Base-by-base conservation (phyloP, 257 asterid species). In the Solanum neorickii region DNA sequence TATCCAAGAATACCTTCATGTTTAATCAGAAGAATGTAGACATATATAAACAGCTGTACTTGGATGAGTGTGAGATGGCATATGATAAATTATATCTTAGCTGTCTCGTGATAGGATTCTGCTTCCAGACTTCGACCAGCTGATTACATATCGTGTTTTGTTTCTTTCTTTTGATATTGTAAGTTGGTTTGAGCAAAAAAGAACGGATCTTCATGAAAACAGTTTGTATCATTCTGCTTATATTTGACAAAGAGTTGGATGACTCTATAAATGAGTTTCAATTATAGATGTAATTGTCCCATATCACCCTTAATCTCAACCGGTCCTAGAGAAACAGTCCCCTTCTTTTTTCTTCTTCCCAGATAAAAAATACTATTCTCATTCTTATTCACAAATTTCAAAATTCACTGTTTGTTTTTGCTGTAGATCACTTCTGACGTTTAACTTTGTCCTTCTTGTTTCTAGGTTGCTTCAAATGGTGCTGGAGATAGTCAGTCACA, bases 391-490 rank as follows among this genome's bases (percentile, higher is more conserved):
- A n/a, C 25, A 21, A 44, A 41, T 74, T 44, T 84, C 70, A 77
- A 6, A 29, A 69, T 70, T 70, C 16, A 18, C 4, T 86, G 42
- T 39, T 21, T 46, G 15, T 35, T 76, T 74, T 44, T 72, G 44
- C n/a, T 46, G n/a, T 33, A 16, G 62, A 74, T 60, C n/a, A 41
- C 52, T 66, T 39, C 59, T 47, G 29, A 47, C 39, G 5, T 29
- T 44, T 62, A 25, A 68, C 69, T 68, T 49, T 33, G 16, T 12
- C 84, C 65, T 41, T 47, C 15, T 89, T 82, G 77, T 87, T 90
- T 86, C 59, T 85, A 94, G 98, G 92, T 87, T 83, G 72, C 88
- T 80, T 83, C 92, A 10, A 90, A 62, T 87, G 88, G 37, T 25
- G 85, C 37, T 37, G 89, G 86, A 78, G 88, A 90, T 21, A 87